Conservation (phyloP, 1,284 basidiomycete genomes). For the Irpex rosettiformis region DNA sequence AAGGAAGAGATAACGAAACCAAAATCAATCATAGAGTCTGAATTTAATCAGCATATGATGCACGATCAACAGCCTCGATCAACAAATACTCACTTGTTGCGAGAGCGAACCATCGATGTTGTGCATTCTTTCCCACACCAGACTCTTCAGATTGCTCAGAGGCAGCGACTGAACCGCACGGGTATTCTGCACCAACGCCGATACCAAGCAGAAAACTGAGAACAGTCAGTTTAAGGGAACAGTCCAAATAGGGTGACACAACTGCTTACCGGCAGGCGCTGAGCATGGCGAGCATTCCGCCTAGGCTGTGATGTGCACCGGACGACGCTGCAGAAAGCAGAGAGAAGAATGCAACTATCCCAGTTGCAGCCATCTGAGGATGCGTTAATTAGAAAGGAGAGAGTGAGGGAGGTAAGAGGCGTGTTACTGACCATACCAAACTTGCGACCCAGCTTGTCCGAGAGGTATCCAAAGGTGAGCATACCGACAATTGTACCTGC, state of each 20-base stretch:
- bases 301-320: constrained; percentile 65
- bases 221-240: not conserved
- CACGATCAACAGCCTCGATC: not conserved
- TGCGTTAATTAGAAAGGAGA: not conserved
- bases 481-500: constrained; percentile 86
- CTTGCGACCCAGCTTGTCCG: constrained; percentile 86
- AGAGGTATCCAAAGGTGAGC: constrained; percentile 73
- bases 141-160: constrained; percentile 88
- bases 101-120: constrained; percentile 84
- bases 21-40: constrained; percentile 85
- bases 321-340: constrained; percentile 79
- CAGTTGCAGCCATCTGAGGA: constrained; percentile 68
- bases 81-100: constrained; percentile 64
- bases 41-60: not conserved
- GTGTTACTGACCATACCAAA: constrained; percentile 70
- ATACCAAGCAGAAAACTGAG: constrained; percentile 75
- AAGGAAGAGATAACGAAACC: constrained; percentile 86
- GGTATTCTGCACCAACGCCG: constrained; percentile 88
- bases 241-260: not conserved
- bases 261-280: constrained; percentile 68
- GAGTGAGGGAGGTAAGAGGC: not conserved
- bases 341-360: constrained; percentile 79
- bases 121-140: constrained; percentile 72
- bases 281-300: constrained; percentile 75
- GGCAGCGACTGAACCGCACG: constrained; percentile 88